phyloP scores from a whole-genome alignment of 2,329 filamentous ascomycete genomes.

The Neoarthrinium moseri region DNA sequence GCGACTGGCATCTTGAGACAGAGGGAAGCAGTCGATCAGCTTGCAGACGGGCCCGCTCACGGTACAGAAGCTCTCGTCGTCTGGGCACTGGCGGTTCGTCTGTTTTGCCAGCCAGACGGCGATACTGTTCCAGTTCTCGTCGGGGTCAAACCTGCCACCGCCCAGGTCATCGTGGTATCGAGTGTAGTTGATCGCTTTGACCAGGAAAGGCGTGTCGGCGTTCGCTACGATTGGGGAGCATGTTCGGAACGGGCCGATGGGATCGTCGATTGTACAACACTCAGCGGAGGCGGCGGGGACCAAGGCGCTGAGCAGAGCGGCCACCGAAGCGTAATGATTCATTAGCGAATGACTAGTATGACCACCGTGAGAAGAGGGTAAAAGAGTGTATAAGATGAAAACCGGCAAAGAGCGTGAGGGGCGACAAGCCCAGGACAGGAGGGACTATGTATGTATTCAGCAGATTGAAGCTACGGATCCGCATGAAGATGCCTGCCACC shows the following conservation, averaged over 20 bases:
- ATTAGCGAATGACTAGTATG: background rate
- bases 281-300: background rate
- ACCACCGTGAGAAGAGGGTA: background rate
- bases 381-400: too few species aligned
- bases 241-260: slow-evolving; percentile 3
- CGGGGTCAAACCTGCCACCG: slow-evolving; percentile 7
- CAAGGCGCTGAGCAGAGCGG: slow-evolving; percentile 2
- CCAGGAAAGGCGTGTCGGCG: slow-evolving; percentile 6
- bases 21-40: slow-evolving; percentile 11
- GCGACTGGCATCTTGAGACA: slow-evolving; percentile 2
- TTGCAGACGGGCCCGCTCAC: slow-evolving; percentile 11
- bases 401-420: too few species aligned
- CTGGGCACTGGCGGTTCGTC: background rate
- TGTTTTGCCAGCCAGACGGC: slow-evolving; percentile 1
- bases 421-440: too few species aligned
- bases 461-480: too few species aligned
- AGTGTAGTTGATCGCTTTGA: slow-evolving; percentile 12
- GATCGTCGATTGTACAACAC: slow-evolving; percentile 7
- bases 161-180: slow-evolving; percentile 10
- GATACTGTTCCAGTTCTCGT: slow-evolving; percentile 6
- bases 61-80: slow-evolving; percentile 2
- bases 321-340: background rate
- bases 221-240: slow-evolving; percentile 4
- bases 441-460: too few species aligned
- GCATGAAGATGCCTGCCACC: too few species aligned